Percentiles rank a stretch among this genome's conserved stretches.
phyloP scores from a whole-genome alignment of 192 early-diverging fungal genomes.

The Backusella parvicylindrica region DNA sequence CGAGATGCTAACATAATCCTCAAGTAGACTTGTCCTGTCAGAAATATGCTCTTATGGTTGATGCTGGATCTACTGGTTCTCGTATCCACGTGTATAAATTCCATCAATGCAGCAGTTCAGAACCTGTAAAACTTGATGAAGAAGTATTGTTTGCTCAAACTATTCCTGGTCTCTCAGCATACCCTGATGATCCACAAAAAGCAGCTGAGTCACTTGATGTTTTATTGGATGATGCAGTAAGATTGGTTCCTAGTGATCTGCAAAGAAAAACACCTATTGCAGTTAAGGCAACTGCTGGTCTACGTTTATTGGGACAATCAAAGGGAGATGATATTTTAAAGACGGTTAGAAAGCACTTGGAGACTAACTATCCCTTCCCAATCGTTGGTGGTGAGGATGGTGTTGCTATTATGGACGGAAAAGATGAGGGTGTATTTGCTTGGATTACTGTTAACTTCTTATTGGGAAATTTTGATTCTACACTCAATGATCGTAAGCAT shows the following conservation, averaged over 20 bases:
- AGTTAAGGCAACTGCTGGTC: constrained; percentile 86
- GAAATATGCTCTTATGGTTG: constrained; percentile 80
- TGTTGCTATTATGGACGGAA: constrained; percentile 86
- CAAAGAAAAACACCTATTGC: constrained; percentile 74
- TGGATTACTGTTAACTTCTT: constrained; percentile 91
- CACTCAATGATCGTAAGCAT: not conserved
- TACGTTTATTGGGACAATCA: constrained; percentile 64
- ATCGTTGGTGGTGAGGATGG: constrained; percentile 52
- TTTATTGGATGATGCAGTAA: constrained; percentile 61
- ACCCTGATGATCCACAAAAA: constrained; percentile 53
- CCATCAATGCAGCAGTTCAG: constrained; percentile 64
- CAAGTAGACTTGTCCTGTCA: not conserved
- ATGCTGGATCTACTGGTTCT: constrained; percentile 86
- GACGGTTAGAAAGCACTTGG: constrained; percentile 55
- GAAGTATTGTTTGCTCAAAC: constrained; percentile 70
- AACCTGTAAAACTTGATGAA: constrained; percentile 62
- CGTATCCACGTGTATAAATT: constrained; percentile 89
- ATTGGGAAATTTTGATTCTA: constrained; percentile 57
- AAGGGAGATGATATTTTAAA: constrained; percentile 68
- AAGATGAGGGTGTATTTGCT: constrained; percentile 84
- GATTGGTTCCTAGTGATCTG: constrained; percentile 55
- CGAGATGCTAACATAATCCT: not conserved
- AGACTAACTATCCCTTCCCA: constrained; percentile 64
- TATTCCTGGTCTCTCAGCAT: constrained; percentile 79
- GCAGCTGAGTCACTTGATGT: constrained; percentile 72